phyloP scores from a whole-genome alignment of 352 stramenopile genomes.

The Globisporangium spinosum region DNA sequence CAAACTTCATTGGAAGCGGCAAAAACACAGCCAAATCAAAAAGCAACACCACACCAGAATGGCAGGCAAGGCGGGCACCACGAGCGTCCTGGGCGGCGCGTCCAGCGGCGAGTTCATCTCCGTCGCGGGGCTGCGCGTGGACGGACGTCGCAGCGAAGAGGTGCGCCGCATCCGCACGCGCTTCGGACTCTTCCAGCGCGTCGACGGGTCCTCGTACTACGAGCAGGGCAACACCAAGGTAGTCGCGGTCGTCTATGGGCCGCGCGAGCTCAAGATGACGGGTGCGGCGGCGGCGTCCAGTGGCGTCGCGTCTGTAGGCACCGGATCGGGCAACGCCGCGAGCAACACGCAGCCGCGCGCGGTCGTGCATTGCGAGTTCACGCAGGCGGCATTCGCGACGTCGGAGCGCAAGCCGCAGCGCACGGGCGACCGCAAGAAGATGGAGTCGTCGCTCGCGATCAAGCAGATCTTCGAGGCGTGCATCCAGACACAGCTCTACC shows the following conservation, averaged over 20 bases:
- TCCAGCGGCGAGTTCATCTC: conserved; percentile 79
- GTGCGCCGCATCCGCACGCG: conserved; percentile 78
- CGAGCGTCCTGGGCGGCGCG: conserved; percentile 50
- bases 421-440: conserved; percentile 81
- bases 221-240: conserved; percentile 91
- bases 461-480: conserved; percentile 91
- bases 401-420: conserved; percentile 80
- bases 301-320: conserved; percentile 49
- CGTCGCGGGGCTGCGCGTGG: conserved; percentile 76
- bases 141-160: conserved; percentile 81
- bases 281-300: conserved; percentile 26
- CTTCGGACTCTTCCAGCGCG: conserved; percentile 82
- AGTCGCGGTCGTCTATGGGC: conserved; percentile 84
- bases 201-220: conserved; percentile 86
- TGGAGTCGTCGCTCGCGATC: conserved; percentile 85
- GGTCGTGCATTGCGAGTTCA: conserved; percentile 83
- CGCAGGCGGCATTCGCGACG: conserved; percentile 84
- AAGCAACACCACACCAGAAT: conserved; percentile 17
- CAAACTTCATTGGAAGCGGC: not conserved
- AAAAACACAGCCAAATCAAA: not conserved
- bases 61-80: conserved; percentile 57
- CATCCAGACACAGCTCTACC: conserved; percentile 90
- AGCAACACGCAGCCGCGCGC: conserved; percentile 72
- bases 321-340: conserved; percentile 53
- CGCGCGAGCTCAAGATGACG: conserved; percentile 65